Evolutionary conservation across 108 stramenopile genomes (phyloP).

Genomic region (Skeletonema marinoi): DNA sequence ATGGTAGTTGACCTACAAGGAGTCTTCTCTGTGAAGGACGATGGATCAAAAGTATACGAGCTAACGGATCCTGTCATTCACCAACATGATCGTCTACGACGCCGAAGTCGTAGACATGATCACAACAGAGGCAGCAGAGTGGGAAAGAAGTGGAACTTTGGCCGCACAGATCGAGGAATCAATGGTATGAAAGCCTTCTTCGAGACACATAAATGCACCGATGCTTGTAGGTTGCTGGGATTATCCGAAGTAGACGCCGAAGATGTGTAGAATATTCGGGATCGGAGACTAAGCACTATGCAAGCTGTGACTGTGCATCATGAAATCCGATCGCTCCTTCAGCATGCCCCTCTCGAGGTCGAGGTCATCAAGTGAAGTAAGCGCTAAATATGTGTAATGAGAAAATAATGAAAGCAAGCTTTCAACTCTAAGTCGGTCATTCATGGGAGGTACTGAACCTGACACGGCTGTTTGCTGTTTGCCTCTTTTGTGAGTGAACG

Average conservation of each 20-base stretch:
- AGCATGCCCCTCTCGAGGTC: no score
- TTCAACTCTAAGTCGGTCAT: no score
- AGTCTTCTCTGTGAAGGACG: conserved; percentile 22
- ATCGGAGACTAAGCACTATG: no score
- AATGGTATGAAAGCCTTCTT: conserved; percentile 58
- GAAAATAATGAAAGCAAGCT: no score
- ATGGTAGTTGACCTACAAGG: conserved; percentile 65
- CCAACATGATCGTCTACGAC: neutral
- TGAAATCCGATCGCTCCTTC: no score
- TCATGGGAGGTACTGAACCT: no score
- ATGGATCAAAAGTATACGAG: conserved; percentile 28
- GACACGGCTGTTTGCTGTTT: no score
- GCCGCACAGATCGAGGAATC: conserved; percentile 48
- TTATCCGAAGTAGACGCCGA: conserved; percentile 7
- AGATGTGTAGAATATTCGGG: neutral
- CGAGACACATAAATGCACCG: conserved; percentile 39
- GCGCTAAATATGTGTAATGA: no score
- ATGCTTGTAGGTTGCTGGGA: conserved; percentile 49
- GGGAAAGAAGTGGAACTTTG: conserved; percentile 33
- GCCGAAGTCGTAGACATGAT: neutral
- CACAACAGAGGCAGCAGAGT: neutral
- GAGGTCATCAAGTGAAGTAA: no score
- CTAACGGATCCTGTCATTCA: conserved; percentile 62
- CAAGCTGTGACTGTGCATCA: no score
- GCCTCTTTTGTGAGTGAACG: no score